Conservation (phyloP, 1,284 basidiomycete species). For the Pholiota adiposa region DNA sequence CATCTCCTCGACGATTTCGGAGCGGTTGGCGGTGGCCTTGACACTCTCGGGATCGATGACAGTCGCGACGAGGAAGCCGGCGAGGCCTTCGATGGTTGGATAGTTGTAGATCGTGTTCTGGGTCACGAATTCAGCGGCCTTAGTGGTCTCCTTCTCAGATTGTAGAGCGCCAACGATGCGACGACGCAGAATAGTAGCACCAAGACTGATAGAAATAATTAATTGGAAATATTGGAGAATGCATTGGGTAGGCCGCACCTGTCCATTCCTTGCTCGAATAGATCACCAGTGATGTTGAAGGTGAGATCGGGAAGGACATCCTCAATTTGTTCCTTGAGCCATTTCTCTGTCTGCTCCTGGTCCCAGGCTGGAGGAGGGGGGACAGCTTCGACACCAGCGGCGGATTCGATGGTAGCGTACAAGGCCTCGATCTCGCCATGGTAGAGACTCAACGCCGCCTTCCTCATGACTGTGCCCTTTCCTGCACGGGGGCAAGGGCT, state of each 20-base stretch:
- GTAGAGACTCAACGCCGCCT: constrained; percentile 35
- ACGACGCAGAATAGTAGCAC: constrained; percentile 38
- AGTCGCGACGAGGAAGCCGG: constrained; percentile 27
- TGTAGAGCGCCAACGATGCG: constrained; percentile 34
- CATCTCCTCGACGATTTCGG: constrained; percentile 35
- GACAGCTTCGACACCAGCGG: constrained; percentile 21
- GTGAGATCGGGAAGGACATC: constrained; percentile 26
- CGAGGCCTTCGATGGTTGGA: constrained; percentile 34
- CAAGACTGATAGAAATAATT: constrained; percentile 26
- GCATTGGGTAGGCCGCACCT: constrained; percentile 34
- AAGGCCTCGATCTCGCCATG: constrained; percentile 37
- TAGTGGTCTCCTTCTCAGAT: constrained; percentile 10
- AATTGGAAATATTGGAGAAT: neutral
- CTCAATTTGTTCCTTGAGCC: constrained; percentile 34
- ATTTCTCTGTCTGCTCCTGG: constrained; percentile 23
- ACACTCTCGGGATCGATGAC: constrained; percentile 23
- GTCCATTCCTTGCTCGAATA: constrained; percentile 47
- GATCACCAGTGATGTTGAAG: constrained; percentile 28
- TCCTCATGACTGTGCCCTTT: constrained; percentile 41
- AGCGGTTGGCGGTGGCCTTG: constrained; percentile 13
- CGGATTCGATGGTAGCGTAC: constrained; percentile 36
- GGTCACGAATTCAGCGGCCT: constrained; percentile 19
- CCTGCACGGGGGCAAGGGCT: constrained; percentile 35
- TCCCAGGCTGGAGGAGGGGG: constrained; percentile 32
- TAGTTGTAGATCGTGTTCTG: constrained; percentile 38